These are phyloP conservation scores for Meyerozyma smithsonii DNA, from an alignment of 1,139 yeast species.

Conservation along the genomic window DNA sequence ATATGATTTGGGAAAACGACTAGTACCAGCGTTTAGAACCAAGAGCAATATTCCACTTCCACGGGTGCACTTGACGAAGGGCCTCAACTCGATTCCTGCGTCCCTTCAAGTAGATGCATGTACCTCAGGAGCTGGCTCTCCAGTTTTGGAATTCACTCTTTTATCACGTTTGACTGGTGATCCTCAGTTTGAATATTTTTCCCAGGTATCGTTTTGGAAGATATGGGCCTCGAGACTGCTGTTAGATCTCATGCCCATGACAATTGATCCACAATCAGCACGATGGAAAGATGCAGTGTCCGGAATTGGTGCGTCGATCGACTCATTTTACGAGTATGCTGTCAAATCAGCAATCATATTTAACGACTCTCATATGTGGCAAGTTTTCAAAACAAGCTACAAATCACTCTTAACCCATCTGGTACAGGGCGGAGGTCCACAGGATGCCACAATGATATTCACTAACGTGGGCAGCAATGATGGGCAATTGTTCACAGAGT, in stretches of 20 bases:
- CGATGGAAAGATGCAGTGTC: constrained; percentile 58
- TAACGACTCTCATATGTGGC: constrained; percentile 55
- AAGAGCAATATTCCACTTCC: constrained; percentile 65
- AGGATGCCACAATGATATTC: constrained; percentile 53
- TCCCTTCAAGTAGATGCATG: constrained; percentile 61
- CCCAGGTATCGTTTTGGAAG: constrained; percentile 61
- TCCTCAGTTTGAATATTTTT: constrained; percentile 57
- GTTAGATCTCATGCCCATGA: constrained; percentile 71
- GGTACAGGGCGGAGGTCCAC: constrained; percentile 32
- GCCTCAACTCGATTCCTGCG: constrained; percentile 41
- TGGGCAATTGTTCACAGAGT: constrained; percentile 50
- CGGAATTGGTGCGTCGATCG: constrained; percentile 92
- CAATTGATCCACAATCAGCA: constrained; percentile 58
- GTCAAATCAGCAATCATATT: constrained; percentile 72
- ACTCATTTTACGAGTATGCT: constrained; percentile 88
- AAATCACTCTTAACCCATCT: constrained; percentile 49
- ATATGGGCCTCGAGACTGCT: constrained; percentile 66
- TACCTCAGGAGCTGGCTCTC: constrained; percentile 82
- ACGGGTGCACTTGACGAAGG: constrained; percentile 57
- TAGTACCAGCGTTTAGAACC: constrained; percentile 64
- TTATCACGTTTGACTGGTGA: constrained; percentile 73
- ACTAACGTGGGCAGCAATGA: constrained; percentile 51
- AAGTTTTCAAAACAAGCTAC: constrained; percentile 59
- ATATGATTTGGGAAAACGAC: constrained; percentile 61
- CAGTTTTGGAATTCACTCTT: constrained; percentile 73